Percentiles rank a stretch among this genome's conserved stretches.
Evolutionary conservation across 768 basidiomycete species (phyloP).

Genomic region (Suillus tomentosus): DNA sequence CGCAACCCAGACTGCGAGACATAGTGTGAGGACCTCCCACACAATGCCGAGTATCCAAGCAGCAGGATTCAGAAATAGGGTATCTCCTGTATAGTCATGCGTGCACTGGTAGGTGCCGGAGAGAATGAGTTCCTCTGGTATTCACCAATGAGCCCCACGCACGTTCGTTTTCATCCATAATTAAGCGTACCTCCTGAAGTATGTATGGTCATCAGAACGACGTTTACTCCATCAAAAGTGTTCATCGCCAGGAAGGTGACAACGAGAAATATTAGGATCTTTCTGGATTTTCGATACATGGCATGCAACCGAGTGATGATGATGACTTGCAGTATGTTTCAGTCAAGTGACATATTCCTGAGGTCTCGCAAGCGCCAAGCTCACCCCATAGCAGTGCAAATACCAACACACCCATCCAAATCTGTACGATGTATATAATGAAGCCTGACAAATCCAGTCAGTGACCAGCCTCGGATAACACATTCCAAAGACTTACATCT

Average conservation of each 20-base stretch:
- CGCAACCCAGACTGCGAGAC: neutral
- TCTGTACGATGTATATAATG: neutral
- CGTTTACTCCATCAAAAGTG: neutral
- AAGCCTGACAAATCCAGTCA: neutral
- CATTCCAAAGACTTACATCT: neutral
- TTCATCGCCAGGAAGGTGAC: neutral
- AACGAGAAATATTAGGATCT: neutral
- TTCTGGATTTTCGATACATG: neutral
- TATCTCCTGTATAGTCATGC: neutral
- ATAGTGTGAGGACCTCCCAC: neutral
- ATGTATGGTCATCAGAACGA: neutral
- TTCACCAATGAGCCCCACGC: neutral
- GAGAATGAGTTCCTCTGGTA: neutral
- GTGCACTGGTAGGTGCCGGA: neutral
- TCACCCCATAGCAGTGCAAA: neutral
- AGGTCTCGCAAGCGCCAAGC: neutral
- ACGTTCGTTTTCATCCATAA: neutral
- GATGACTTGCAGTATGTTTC: neutral
- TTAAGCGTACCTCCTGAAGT: neutral
- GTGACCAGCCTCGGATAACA: neutral
- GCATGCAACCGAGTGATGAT: neutral
- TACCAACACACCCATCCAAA: neutral
- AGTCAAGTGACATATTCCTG: constrained; percentile 23
- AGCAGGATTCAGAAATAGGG: neutral
- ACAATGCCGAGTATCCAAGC: neutral